Evolutionary conservation across 1,139 yeast genomes (phyloP), one percentile per base, ranked within the genome.

Genomic region (Williopsis jadinii): DNA sequence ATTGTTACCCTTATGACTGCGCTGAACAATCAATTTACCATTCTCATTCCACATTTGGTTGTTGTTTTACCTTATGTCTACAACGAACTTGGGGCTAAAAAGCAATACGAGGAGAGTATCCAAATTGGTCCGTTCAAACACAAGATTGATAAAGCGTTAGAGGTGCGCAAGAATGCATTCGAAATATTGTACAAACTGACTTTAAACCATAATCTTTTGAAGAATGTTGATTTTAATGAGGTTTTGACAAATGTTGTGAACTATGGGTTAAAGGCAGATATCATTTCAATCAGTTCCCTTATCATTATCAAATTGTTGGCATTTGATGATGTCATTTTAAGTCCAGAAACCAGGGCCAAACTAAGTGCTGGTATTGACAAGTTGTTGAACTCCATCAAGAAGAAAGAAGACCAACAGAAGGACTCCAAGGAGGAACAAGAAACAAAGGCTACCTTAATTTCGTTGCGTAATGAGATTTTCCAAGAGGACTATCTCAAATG

Each of bases 91-190:
- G 64, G 63, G 12, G 68, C 82, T 2, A 76, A 75, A 49, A 70
- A 69, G 27, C 71, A 72, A 40, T 80, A 79, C 52, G 75, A 84
- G 39, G 80, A 80, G 43, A 65, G 71, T 11, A 81, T 86, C 33
- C 84, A 82, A 37, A 84, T 87, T 80, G 96, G 96, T 0, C 95
- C 95, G 0, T 85, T 84, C 66, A 84, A 84, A 54, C 90, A 84
- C 56, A 79, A 80, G 46, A 75, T 84, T 36, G 96, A 86, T 55
- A 84, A 82, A 52, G 95, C 92, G 0, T 66, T 84, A 37, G 88
- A 80, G 47, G 74, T 80, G 44, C 70, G 96, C 42, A 84, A 84
- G 56, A 71, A 84, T 38, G 71, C 85, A 9, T 84, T 81, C 58
- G 95, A 86, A 55, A 66, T 82, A 29, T 64, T 85, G 37, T 80